Evolutionary conservation across 2,329 filamentous ascomycete species (phyloP).

Genomic region (Penicillium sp.): DNA sequence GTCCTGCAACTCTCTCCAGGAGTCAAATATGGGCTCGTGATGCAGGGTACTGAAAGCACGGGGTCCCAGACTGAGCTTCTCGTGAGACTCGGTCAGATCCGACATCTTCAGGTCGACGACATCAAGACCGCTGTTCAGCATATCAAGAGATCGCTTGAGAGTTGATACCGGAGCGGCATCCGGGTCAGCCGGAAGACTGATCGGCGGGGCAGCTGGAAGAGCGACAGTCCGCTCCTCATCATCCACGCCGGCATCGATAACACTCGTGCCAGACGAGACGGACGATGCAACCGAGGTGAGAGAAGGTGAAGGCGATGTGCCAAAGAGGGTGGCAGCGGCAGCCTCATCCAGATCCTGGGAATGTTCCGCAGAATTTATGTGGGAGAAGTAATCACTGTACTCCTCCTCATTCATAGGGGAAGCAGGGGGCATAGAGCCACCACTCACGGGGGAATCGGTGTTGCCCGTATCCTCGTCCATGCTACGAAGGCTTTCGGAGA

Average conservation of each 20-base stretch:
- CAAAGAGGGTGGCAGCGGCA: constrained; percentile 35
- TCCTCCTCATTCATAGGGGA: constrained; percentile 29
- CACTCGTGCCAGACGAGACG: constrained; percentile 41
- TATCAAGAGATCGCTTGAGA: constrained; percentile 38
- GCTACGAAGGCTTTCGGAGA: constrained; percentile 43
- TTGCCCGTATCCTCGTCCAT: constrained; percentile 29
- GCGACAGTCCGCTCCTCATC: constrained; percentile 24
- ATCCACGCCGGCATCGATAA: constrained; percentile 23
- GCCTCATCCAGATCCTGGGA: constrained; percentile 32
- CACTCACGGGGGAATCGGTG: constrained; percentile 30
- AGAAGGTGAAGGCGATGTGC: constrained; percentile 42
- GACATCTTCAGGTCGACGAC: constrained; percentile 37
- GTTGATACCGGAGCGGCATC: constrained; percentile 27
- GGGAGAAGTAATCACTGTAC: constrained; percentile 35
- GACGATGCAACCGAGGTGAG: constrained; percentile 40
- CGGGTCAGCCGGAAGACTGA: constrained; percentile 29
- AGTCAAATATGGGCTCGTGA: constrained; percentile 41
- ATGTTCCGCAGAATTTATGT: constrained; percentile 20
- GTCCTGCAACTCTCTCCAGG: constrained; percentile 61
- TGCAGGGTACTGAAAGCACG: constrained; percentile 26
- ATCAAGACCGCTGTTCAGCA: constrained; percentile 37
- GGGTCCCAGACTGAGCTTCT: constrained; percentile 44
- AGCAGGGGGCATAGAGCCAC: constrained; percentile 29
- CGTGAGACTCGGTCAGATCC: constrained; percentile 29
- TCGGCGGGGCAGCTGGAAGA: constrained; percentile 25